A percentile compares a stretch with the other conserved stretches of the same genome.
Evolutionary conservation across 192 early-diverging fungal species (phyloP).

Genomic region (Coemansia erecta): DNA sequence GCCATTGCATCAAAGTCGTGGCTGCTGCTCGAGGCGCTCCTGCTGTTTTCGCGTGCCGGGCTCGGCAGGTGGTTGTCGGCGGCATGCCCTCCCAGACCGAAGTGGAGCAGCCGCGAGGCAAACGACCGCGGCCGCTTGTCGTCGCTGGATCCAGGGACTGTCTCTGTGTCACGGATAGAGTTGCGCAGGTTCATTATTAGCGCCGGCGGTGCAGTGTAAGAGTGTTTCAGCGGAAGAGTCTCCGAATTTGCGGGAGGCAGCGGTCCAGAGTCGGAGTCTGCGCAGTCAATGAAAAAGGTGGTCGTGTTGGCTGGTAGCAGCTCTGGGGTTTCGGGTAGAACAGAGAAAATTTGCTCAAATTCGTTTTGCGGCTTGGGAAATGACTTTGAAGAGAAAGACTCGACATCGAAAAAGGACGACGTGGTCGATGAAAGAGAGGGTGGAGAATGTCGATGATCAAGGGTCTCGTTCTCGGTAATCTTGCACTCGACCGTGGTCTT

Average conservation of each 20-base stretch:
- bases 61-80: background rate
- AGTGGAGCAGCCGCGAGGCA: constrained; percentile 19
- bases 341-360: constrained; percentile 33
- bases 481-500: constrained; percentile 38
- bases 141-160: background rate
- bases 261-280: background rate
- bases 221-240: background rate
- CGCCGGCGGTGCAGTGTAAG: constrained; percentile 20
- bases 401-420: constrained; percentile 31
- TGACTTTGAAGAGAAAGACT: constrained; percentile 19
- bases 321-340: constrained; percentile 15
- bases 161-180: constrained; percentile 3
- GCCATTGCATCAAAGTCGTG: background rate
- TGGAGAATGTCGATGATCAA: background rate
- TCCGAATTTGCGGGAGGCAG: background rate
- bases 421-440: constrained; percentile 20
- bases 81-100: constrained; percentile 11
- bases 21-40: background rate
- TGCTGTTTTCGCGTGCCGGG: too few species aligned
- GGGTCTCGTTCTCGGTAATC: constrained; percentile 6
- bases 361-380: constrained; percentile 21
- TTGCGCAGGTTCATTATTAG: constrained; percentile 35
- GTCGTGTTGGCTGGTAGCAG: constrained; percentile 6
- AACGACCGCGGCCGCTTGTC: constrained; percentile 8
- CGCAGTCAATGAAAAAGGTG: constrained; percentile 18